A percentile compares a stretch with the other conserved stretches of the same genome.
Evolutionary conservation across 768 basidiomycete species (phyloP).

Genomic region (Rubroboletus pulcherrimus): DNA sequence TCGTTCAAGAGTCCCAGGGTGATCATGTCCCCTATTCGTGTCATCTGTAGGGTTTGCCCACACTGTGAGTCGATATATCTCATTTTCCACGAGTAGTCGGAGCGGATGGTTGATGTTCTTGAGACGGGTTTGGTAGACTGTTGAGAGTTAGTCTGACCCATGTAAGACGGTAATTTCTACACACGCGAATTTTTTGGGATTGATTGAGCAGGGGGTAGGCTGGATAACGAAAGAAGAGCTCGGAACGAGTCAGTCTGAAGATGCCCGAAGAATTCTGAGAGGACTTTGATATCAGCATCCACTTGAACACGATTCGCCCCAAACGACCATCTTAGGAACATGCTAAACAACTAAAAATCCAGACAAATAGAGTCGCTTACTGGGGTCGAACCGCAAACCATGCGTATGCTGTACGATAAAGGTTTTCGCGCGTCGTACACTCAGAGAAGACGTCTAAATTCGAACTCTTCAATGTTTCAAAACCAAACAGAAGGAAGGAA

Average conservation of each 20-base stretch:
- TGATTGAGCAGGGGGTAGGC: constrained; percentile 52
- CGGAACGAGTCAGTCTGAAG: constrained; percentile 72
- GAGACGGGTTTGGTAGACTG: constrained; percentile 59
- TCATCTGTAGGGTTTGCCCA: constrained; percentile 91
- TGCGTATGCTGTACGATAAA: constrained; percentile 78
- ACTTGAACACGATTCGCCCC: constrained; percentile 93
- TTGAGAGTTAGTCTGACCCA: constrained; percentile 5
- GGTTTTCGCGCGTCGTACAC: constrained; percentile 61
- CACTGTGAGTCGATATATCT: constrained; percentile 79
- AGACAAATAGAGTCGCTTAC: constrained; percentile 44
- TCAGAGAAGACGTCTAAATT: constrained; percentile 82
- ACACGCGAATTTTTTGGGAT: constrained; percentile 41
- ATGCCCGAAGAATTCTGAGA: constrained; percentile 79
- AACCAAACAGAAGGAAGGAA: constrained; percentile 87
- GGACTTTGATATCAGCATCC: constrained; percentile 80
- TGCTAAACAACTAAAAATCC: neutral
- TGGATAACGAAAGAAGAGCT: constrained; percentile 55
- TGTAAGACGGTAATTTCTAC: constrained; percentile 11
- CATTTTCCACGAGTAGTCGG: constrained; percentile 85
- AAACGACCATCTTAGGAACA: constrained; percentile 76
- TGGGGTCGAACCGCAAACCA: constrained; percentile 96
- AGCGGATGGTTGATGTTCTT: constrained; percentile 70
- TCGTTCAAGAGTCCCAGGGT: constrained; percentile 53
- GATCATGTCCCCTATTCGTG: constrained; percentile 59
- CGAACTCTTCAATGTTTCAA: constrained; percentile 87